Conservation (phyloP, 2,329 filamentous ascomycete genomes). For the Colletotrichum sp. region DNA sequence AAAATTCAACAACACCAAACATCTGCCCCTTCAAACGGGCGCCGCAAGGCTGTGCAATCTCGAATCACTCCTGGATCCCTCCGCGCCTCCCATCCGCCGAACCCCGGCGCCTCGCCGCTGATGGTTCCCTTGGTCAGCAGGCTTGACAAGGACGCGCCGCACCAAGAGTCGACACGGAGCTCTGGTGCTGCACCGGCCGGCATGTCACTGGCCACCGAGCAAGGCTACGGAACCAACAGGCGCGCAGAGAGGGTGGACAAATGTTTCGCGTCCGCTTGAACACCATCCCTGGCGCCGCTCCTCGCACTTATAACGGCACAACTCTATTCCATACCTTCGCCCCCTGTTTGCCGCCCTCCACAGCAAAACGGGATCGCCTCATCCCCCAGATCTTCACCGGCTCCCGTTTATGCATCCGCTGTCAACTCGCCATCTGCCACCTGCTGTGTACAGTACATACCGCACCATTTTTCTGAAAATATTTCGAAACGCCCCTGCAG, state of each 20-base stretch:
- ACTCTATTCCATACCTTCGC: background rate
- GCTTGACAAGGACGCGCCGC: background rate
- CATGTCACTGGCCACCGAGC: conserved; percentile 3
- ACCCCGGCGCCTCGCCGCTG: background rate
- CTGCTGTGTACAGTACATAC: background rate
- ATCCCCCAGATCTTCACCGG: conserved; percentile 15
- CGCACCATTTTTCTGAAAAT: conserved; percentile 13
- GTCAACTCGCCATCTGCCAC: background rate
- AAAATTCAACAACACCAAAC: background rate
- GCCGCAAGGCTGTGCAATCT: conserved; percentile 17
- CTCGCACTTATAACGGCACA: background rate
- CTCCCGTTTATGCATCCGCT: background rate
- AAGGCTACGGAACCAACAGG: conserved; percentile 4
- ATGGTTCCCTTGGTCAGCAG: background rate
- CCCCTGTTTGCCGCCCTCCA: conserved; percentile 5
- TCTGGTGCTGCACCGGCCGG: background rate
- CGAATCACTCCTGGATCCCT: background rate
- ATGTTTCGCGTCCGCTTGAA: conserved; percentile 9
- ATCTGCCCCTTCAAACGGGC: conserved; percentile 15
- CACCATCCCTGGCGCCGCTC: background rate
- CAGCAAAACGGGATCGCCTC: conserved; percentile 12
- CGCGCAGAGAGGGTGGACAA: background rate
- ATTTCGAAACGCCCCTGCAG: conserved; percentile 16
- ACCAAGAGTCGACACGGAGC: conserved; percentile 6
- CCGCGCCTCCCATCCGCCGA: background rate